A percentile compares a stretch with the other conserved stretches of the same genome.
phyloP scores from a whole-genome alignment of 495 filamentous ascomycete species.

The Acidiella bohemica region DNA sequence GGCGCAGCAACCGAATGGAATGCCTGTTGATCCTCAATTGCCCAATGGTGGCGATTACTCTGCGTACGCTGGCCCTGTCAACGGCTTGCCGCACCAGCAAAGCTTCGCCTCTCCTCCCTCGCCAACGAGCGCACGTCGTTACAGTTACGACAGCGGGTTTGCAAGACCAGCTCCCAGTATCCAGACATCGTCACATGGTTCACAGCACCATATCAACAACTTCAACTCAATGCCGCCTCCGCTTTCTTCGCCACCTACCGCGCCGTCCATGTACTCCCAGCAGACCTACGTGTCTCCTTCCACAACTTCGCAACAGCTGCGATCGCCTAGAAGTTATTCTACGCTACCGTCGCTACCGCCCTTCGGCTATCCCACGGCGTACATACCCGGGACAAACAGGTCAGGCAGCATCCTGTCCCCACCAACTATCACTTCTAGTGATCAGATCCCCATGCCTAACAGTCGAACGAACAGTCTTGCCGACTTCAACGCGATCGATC shows the following conservation, averaged over 20 bases:
- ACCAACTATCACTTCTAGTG: constrained; percentile 3
- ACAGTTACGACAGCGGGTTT: constrained; percentile 7
- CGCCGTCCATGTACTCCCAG: not conserved
- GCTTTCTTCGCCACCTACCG: constrained; percentile 3
- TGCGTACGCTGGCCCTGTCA: not conserved
- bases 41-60: constrained; percentile 1
- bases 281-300: constrained; percentile 4
- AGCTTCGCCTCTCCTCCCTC: not conserved
- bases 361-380: constrained; percentile 12
- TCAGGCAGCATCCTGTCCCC: constrained; percentile 15
- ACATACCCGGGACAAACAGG: not conserved
- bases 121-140: constrained; percentile 1
- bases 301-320: constrained; percentile 1
- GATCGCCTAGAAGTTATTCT: constrained; percentile 9
- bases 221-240: constrained; percentile 12
- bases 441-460: constrained; percentile 13
- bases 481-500: constrained; percentile 17
- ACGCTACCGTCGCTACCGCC: constrained; percentile 15
- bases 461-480: constrained; percentile 16
- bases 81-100: not conserved
- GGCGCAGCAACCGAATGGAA: not conserved
- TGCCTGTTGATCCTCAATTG: constrained; percentile 5
- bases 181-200: too few species aligned
- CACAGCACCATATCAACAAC: not conserved
- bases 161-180: too few species aligned